Conservation (phyloP, 805 yeast genomes). For the Candida succiphila region DNA sequence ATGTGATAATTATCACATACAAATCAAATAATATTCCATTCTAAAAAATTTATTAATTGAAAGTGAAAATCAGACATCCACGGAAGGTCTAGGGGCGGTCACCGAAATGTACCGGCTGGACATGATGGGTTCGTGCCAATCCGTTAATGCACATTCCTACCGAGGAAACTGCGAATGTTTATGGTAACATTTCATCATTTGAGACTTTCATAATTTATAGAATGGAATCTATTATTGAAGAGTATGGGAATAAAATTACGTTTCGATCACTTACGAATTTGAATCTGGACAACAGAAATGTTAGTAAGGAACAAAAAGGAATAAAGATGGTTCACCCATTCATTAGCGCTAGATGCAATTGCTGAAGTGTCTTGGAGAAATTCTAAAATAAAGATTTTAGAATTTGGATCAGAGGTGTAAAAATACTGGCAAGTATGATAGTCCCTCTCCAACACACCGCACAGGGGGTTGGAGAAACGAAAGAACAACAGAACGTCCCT, state of each 20-base stretch:
- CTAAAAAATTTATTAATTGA: background rate
- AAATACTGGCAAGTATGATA: constrained; percentile 87
- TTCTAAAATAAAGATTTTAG: constrained; percentile 32
- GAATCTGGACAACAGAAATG: too few species aligned
- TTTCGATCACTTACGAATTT: too few species aligned
- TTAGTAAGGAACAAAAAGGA: too few species aligned
- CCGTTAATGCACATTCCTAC: constrained; percentile 64
- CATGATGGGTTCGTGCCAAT: constrained; percentile 51
- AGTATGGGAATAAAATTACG: background rate
- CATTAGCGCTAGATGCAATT: too few species aligned
- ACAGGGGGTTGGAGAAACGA: constrained; percentile 16
- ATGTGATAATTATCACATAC: too few species aligned
- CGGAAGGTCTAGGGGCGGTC: constrained; percentile 86
- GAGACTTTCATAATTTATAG: constrained; percentile 3
- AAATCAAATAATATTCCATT: too few species aligned
- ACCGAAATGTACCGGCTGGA: constrained; percentile 61
- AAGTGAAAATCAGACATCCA: constrained; percentile 70
- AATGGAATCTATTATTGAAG: background rate
- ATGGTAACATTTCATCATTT: constrained; percentile 69
- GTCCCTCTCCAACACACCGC: constrained; percentile 25
- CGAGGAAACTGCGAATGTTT: constrained; percentile 96
- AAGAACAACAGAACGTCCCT: constrained; percentile 22
- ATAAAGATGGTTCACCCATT: too few species aligned
- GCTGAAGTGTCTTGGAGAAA: background rate
- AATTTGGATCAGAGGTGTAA: too few species aligned